These are phyloP conservation scores for Fraxinus sp. DNA, from an alignment of 305 asterid species.

Conservation along the genomic window DNA sequence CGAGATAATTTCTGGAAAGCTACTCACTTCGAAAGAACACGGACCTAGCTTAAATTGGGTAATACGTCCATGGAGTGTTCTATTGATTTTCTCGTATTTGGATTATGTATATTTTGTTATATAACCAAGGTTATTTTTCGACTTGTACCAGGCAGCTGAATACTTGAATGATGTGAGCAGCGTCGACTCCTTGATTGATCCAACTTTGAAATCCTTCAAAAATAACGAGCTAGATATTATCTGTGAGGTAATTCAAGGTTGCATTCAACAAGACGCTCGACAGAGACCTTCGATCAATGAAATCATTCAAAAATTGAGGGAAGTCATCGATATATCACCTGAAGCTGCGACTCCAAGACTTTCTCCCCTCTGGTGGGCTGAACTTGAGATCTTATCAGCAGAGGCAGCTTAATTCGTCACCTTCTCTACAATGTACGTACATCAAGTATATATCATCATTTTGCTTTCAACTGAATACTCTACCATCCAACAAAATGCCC, in stretches of 20 bases:
- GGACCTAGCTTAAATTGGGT: conserved; percentile 64
- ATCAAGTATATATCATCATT: not conserved
- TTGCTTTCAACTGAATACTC: not conserved
- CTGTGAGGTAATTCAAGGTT: conserved; percentile 60
- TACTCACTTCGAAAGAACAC: conserved; percentile 51
- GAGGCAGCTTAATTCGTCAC: conserved; percentile 56
- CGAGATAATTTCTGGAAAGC: conserved; percentile 67
- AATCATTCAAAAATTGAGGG: conserved; percentile 48
- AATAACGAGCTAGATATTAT: conserved; percentile 61
- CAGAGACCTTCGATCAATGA: conserved; percentile 66
- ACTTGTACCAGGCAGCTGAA: conserved; percentile 46
- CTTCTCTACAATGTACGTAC: not conserved
- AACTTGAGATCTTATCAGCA: conserved; percentile 83
- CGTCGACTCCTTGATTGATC: conserved; percentile 49
- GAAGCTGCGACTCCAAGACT: conserved; percentile 73
- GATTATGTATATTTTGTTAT: not conserved
- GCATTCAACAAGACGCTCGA: conserved; percentile 45
- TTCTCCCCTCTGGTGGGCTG: conserved; percentile 99
- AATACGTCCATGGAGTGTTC: conserved; percentile 23
- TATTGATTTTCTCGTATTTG: not conserved
- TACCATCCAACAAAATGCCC: not conserved
- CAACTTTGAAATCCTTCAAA: conserved; percentile 62
- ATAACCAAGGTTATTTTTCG: not conserved
- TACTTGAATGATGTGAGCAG: conserved; percentile 47
- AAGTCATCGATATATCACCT: conserved; percentile 57